Evolutionary conservation across 2,329 filamentous ascomycete genomes (phyloP).

Genomic region (Drechslerella dactyloides): DNA sequence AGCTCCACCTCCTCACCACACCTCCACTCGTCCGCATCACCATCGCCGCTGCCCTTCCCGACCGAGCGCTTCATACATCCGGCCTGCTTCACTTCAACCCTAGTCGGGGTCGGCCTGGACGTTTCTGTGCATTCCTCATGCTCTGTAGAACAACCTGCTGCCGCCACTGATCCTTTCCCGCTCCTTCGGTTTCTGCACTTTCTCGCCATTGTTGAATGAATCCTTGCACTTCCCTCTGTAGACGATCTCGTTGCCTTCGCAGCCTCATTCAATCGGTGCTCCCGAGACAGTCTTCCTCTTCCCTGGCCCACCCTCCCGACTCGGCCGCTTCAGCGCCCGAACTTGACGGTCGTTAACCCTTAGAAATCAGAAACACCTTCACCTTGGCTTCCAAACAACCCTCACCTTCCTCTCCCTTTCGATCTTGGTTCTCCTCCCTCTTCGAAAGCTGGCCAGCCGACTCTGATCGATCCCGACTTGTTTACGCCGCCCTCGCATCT

Average conservation of each 20-base stretch:
- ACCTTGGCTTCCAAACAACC: conserved; percentile 48
- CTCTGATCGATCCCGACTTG: conserved; percentile 16
- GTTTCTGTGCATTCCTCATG: background rate
- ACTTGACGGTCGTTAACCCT: background rate
- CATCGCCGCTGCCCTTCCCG: background rate
- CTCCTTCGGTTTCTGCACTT: too few species aligned
- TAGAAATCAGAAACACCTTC: conserved; percentile 22
- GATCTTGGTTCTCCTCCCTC: conserved; percentile 41
- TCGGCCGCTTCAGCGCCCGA: conserved; percentile 10
- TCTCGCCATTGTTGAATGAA: background rate
- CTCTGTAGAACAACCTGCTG: too few species aligned
- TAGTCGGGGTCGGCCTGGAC: background rate
- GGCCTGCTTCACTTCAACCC: background rate
- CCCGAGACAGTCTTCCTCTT: background rate
- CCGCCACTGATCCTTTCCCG: too few species aligned
- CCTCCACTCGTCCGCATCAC: conserved; percentile 3
- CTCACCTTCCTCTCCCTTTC: conserved; percentile 36
- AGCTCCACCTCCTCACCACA: conserved; percentile 4
- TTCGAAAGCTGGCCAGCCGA: conserved; percentile 33
- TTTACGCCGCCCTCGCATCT: conserved; percentile 37
- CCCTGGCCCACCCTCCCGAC: background rate
- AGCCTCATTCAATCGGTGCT: background rate
- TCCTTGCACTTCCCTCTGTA: conserved; percentile 1
- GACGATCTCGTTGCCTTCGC: background rate
- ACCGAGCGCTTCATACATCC: background rate